Base-by-base conservation (phyloP, 176 grass and related monocot genomes). In the Raddia guianensis region DNA sequence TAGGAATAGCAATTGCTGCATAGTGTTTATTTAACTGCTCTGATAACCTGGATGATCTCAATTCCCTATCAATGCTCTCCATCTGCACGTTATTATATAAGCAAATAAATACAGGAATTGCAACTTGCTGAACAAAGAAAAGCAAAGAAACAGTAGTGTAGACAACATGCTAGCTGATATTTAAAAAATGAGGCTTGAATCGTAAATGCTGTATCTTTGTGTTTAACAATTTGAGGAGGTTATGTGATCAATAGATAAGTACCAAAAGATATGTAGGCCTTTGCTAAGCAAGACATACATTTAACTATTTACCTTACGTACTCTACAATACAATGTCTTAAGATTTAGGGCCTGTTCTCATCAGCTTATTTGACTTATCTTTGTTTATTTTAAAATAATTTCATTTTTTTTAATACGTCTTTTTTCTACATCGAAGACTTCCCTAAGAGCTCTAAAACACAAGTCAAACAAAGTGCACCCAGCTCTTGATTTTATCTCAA, bases 1-100 rank as follows among this genome's bases (percentile, higher is more conserved):
- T 98, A 21, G 96, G 96, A 87, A 98, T 89, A 81, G 92, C 82
- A 57, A 93, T 95, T 62, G 96, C 86, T 80, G 96, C 92, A 84
- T 92, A 95, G 65, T 98, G 96, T 64, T 98, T 98, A 82, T 98
- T 87, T 79, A 98, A 84, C 84, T 95, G 96, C 81, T 95, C 96
- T 33, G 88, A 94, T 54, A 95, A 75, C 63, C 88, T 88, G 43
- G 96, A 93, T 82, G 81, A 91, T 77, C 86, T 95, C 76, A 95
- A 61, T 68, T 98, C 96, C 79, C 57, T 98, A 32, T 93, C 92
- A 90, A 98, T 98, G 68, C 86, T 93, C 80, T 95, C 92, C 96
- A 98, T 95, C 96, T 98, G 92, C 64, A 84, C 67, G 42, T 33
- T 37, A 10, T 69, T 58, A 80, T 84, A 27, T 61, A 62, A 82